A percentile compares a stretch with the other conserved stretches of the same genome.
Conservation (phyloP, 768 basidiomycete genomes). For the Hysterangium stoloniferum region DNA sequence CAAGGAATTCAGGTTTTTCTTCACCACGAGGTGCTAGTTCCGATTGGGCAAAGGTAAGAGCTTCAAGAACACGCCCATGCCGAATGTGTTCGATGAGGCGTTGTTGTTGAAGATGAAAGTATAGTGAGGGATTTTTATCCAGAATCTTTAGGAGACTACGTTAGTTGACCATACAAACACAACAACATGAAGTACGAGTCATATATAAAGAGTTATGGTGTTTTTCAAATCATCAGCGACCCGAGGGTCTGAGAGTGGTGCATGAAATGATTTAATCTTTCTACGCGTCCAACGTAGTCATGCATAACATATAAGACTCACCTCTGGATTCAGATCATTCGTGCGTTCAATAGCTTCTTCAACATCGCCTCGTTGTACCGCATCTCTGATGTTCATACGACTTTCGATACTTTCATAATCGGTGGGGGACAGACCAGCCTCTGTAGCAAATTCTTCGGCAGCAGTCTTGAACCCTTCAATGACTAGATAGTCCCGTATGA, state of each 20-base stretch:
- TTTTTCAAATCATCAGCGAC: slow-evolving; percentile 78
- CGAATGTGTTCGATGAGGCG: slow-evolving; percentile 93
- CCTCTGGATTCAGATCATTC: slow-evolving; percentile 96
- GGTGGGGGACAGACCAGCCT: slow-evolving; percentile 70
- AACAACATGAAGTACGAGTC: not conserved
- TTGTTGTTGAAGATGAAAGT: slow-evolving; percentile 94
- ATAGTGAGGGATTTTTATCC: slow-evolving; percentile 88
- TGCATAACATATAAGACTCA: slow-evolving; percentile 35
- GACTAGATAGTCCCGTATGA: slow-evolving; percentile 96
- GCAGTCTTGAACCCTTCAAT: slow-evolving; percentile 97
- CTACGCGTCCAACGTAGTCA: slow-evolving; percentile 20
- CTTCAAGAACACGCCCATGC: slow-evolving; percentile 66
- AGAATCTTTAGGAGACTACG: slow-evolving; percentile 59
- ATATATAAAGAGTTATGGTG: slow-evolving; percentile 25
- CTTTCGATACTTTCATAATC: slow-evolving; percentile 92
- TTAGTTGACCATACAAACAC: not conserved
- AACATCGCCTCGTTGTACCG: slow-evolving; percentile 88
- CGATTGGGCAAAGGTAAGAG: slow-evolving; percentile 84
- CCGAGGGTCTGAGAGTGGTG: slow-evolving; percentile 90
- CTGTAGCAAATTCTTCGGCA: slow-evolving; percentile 89
- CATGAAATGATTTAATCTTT: slow-evolving; percentile 94
- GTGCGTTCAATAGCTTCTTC: slow-evolving; percentile 93
- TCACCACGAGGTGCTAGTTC: slow-evolving; percentile 94
- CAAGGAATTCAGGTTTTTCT: slow-evolving; percentile 87
- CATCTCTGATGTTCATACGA: slow-evolving; percentile 90